These are phyloP conservation scores for Auriscalpium microsporum DNA, from an alignment of 768 basidiomycete genomes.

Conservation along the genomic window DNA sequence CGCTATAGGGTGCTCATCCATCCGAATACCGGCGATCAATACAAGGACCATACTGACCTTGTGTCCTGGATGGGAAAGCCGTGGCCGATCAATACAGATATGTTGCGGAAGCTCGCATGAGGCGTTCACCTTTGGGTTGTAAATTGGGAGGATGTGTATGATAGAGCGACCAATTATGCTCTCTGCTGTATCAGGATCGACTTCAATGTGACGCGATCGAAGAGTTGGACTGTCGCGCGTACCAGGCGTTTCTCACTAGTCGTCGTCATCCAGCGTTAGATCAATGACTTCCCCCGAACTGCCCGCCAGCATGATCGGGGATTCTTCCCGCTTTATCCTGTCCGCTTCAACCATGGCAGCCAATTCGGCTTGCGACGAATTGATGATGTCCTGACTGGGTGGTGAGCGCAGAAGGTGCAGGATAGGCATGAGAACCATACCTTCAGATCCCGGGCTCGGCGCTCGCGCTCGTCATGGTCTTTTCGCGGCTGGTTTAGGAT, in stretches of 20 bases:
- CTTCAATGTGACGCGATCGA: not conserved
- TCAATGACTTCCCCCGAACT: no score
- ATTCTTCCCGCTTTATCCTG: no score
- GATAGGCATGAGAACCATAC: not conserved
- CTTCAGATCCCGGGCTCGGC: not conserved
- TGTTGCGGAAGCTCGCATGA: conserved; percentile 16
- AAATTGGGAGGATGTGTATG: not conserved
- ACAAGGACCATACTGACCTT: conserved; percentile 54
- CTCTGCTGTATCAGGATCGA: not conserved
- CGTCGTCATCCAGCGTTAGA: no score
- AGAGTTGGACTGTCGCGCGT: not conserved
- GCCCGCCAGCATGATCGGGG: no score
- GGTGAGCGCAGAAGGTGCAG: no score
- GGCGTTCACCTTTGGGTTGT: not conserved
- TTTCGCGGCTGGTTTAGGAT: not conserved
- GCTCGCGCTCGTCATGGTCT: not conserved
- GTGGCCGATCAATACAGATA: conserved; percentile 44
- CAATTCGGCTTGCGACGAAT: no score
- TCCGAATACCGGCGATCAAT: conserved; percentile 53
- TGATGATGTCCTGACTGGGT: no score
- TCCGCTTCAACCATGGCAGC: no score
- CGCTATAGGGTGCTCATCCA: conserved; percentile 53
- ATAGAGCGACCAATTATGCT: not conserved
- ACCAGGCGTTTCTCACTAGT: not conserved
- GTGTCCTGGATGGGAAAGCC: conserved; percentile 59